Base-by-base conservation (phyloP, 2,329 filamentous ascomycete genomes). In the Mariannaea sp. region DNA sequence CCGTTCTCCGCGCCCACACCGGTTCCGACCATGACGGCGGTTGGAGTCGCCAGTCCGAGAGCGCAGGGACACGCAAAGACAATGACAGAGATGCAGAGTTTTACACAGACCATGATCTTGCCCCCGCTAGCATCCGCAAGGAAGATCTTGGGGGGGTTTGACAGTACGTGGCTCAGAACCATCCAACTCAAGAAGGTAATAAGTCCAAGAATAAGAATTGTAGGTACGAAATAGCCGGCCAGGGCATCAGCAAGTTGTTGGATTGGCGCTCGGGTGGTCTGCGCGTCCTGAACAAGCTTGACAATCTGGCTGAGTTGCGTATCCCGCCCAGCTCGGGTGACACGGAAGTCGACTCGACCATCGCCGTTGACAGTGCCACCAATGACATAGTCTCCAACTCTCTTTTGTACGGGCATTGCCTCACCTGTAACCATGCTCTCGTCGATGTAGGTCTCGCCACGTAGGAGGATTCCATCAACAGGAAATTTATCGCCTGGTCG, bases 401-500 rank as follows among this genome's bases (percentile, higher is more conserved):
- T 87, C 75, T 99, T 99, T 65, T 91, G 85, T 29, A 97, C 92
- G 0, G 94, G 93, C 82, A 97, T 93, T 3, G 94, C 89, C 75
- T 99, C 94, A 60, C 94, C 94, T 5, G 94, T 99, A 42, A 99
- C 92, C 93, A 97, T 97, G 69, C 92, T 96, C 75, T 99, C 94
- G 62, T 99, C 92, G 17, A 97, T 84, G 66, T 95, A 96, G 29
- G 91, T 96, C 72, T 97, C 90, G 26, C 94, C 94, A 47, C 89
- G 85, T 50, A 91, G 90, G 46, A 99, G 83, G 7, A 85, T 81
- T 41, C 94, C 94, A 69, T 99, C 94, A 1, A 93, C 93, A 2
- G 94, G 93, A 53, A 99, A 91, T 76, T 97, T 97, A 75, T 97
- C 94, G 48, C 94, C 94, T 6, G 94, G 94, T 50, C 91, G 88